Base-by-base conservation (phyloP, 2,329 filamentous ascomycete species). In the Xylaria sp. region DNA sequence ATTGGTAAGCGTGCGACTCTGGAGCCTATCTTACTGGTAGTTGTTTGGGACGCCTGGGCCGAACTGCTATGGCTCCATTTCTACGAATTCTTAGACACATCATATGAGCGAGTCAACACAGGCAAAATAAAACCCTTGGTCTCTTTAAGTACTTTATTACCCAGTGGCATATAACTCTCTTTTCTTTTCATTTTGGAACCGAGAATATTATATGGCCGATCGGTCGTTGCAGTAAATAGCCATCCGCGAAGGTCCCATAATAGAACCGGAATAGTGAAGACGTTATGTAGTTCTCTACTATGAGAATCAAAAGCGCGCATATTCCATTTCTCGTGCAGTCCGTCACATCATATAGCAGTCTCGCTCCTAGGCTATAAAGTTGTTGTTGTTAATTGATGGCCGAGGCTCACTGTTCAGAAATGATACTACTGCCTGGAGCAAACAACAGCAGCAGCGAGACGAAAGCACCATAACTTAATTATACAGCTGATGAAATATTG, bases 1-100 rank as follows among this genome's bases (percentile, higher is more conserved):
- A 62, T 67, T 70, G 48, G 61, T 68, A 63, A 67, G 67, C 59
- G 34, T n/a, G 56, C 34, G 31, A 12, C 56, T 44, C 5, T 25
- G 13, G 46, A 52, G 31, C 60, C 25, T 39, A 54, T 28, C 50
- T 23, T 9, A 28, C 28, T 28, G 39, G 39, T 10, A 46, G 41
- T 46, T 51, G 1, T 51, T 52, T 28, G 57, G 25, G 13, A 50
- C 31, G 34, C 37, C 31, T 52, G 52, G 52, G n/a, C 61, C 41
- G 13, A 15, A n/a, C 15, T 8, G 5, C 15, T 46, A 18, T 25
- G 55, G 59, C 48, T 62, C 67, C 63, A 66, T 60, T 52, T 64
- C 62, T 61, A 61, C 20, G 39, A 20, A 18, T 41, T 34, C 25
- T 37, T 60, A 18, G 31, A 56, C 23, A 37, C 10, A 37, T 20